Percentiles rank a stretch among this genome's conserved stretches.
These are phyloP conservation scores for Claviceps purpurea DNA, from an alignment of 2,329 filamentous ascomycete species.

Conservation along the genomic window DNA sequence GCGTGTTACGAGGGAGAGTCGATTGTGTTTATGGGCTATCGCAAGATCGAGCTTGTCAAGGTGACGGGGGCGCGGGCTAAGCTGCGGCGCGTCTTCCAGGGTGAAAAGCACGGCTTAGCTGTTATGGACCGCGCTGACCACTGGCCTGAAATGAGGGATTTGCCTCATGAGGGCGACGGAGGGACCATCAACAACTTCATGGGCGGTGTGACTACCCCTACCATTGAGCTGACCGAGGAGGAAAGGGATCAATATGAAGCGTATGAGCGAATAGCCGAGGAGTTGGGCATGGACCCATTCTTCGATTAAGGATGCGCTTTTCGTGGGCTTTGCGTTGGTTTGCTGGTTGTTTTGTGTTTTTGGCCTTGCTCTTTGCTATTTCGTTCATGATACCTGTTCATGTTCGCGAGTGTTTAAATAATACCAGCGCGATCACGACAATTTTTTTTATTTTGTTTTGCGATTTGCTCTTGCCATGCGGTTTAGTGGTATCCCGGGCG, in stretches of 20 bases:
- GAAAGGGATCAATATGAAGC: slow-evolving; percentile 1
- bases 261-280: slow-evolving; percentile 8
- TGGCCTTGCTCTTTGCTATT: neutral
- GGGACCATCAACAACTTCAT: slow-evolving; percentile 13
- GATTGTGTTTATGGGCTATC: slow-evolving; percentile 17
- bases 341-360: neutral
- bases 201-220: neutral
- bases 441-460: no score
- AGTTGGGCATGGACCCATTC: slow-evolving; percentile 7
- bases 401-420: neutral
- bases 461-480: no score
- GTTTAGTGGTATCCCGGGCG: no score
- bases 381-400: neutral
- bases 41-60: slow-evolving; percentile 15
- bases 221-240: slow-evolving; percentile 3
- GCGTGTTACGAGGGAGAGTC: slow-evolving; percentile 15
- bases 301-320: slow-evolving; percentile 2
- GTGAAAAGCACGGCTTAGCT: slow-evolving; percentile 24
- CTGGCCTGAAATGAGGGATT: slow-evolving; percentile 14
- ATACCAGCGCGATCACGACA: no score
- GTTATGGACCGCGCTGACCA: slow-evolving; percentile 15
- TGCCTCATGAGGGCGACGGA: slow-evolving; percentile 12
- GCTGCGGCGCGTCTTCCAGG: slow-evolving; percentile 27
- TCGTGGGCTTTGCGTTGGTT: neutral
- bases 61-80: slow-evolving; percentile 13